phyloP scores from a whole-genome alignment of 257 asterid genomes.

The Solanum sejunctum region DNA sequence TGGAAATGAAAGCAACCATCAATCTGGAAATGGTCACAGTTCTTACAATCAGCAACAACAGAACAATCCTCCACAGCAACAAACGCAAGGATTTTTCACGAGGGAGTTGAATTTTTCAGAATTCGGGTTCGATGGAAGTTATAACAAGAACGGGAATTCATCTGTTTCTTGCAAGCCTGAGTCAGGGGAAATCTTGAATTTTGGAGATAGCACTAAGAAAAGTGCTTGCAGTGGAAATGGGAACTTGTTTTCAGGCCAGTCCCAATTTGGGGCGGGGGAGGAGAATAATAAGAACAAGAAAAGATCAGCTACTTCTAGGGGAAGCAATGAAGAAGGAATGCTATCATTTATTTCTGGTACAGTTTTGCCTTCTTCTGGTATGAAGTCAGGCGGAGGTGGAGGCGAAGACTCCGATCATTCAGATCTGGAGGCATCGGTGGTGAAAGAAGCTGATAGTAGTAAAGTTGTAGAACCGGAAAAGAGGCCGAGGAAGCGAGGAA shows the following conservation, averaged over 20 bases:
- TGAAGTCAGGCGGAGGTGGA: neutral
- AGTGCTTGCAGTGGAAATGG: neutral
- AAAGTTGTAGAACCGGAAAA: neutral
- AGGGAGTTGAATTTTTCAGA: constrained; percentile 9
- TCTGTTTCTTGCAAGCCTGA: constrained; percentile 9
- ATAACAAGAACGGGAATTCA: neutral
- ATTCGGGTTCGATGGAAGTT: neutral
- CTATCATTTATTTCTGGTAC: constrained; percentile 1
- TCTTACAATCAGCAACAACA: neutral
- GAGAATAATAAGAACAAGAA: neutral
- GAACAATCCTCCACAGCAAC: neutral
- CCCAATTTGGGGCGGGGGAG: neutral
- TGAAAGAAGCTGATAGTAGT: constrained; percentile 4
- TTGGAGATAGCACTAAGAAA: neutral
- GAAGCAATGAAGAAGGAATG: constrained; percentile 5
- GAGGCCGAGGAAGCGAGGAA: constrained; percentile 3
- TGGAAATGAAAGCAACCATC: neutral
- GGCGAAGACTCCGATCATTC: neutral
- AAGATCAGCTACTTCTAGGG: neutral
- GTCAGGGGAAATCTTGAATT: constrained; percentile 11
- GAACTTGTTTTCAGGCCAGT: neutral
- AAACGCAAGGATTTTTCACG: neutral
- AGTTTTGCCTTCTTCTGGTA: neutral
- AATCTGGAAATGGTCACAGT: neutral
- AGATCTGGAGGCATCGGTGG: constrained; percentile 2